phyloP scores from a whole-genome alignment of 345 rosid genomes.

The Sonneratia caseolaris region DNA sequence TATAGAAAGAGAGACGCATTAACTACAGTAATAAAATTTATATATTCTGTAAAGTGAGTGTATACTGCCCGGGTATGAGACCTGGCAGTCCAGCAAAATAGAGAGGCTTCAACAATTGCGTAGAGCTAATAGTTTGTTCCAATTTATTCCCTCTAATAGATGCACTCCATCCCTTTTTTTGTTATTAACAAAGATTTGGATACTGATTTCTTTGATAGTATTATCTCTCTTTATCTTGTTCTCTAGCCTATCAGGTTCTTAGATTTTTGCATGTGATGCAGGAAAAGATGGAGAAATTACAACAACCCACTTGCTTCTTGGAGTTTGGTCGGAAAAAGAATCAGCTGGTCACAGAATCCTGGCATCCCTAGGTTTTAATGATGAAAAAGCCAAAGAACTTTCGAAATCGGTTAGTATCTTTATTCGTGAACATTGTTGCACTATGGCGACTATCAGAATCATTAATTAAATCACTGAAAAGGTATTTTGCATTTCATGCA shows the following conservation, averaged over 20 bases:
- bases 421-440: slow-evolving; percentile 1
- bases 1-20: background rate
- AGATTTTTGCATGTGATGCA: slow-evolving; percentile 19
- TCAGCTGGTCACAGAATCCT: slow-evolving; percentile 72
- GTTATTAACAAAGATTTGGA: no score
- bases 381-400: slow-evolving; percentile 75
- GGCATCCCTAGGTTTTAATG: slow-evolving; percentile 56
- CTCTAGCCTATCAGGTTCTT: background rate
- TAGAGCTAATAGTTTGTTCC: no score
- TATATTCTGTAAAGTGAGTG: no score
- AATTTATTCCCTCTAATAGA: no score
- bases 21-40: background rate
- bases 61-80: no score
- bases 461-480: background rate
- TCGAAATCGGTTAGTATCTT: slow-evolving; percentile 43
- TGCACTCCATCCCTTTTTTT: no score
- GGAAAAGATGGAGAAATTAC: slow-evolving; percentile 77
- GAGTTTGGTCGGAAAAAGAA: slow-evolving; percentile 68
- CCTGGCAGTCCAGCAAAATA: no score
- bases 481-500: slow-evolving; percentile 24
- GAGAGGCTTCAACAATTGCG: no score
- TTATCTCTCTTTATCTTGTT: background rate
- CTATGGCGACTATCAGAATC: background rate
- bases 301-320: slow-evolving; percentile 58
- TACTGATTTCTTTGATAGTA: no score